phyloP scores from a whole-genome alignment of 2,329 filamentous ascomycete species.

The Pseudocercospora ulei region DNA sequence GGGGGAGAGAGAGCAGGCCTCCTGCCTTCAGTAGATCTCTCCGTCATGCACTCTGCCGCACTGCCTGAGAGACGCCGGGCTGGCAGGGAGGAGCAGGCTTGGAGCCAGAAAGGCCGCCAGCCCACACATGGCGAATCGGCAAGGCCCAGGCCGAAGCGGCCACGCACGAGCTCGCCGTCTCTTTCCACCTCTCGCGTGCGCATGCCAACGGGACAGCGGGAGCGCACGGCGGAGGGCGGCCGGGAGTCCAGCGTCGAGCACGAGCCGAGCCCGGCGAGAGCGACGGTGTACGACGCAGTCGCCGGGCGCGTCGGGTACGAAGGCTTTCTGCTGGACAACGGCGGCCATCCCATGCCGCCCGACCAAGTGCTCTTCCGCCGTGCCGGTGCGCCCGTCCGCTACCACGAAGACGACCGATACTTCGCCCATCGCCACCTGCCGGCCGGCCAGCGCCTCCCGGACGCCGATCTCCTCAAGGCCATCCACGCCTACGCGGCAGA shows the following conservation, averaged over 20 bases:
- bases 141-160: slow-evolving; percentile 10
- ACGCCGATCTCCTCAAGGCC: slow-evolving; percentile 59
- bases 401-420: slow-evolving; percentile 63
- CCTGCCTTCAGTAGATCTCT: no score
- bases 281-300: slow-evolving; percentile 61
- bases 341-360: slow-evolving; percentile 45
- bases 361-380: slow-evolving; percentile 63
- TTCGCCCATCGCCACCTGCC: slow-evolving; percentile 53
- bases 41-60: slow-evolving; percentile 1
- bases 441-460: slow-evolving; percentile 47
- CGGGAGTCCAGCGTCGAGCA: slow-evolving; percentile 1
- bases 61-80: slow-evolving; percentile 2
- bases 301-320: slow-evolving; percentile 46
- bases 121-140: slow-evolving; percentile 9
- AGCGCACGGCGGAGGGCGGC: not conserved
- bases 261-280: slow-evolving; percentile 11
- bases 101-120: slow-evolving; percentile 11
- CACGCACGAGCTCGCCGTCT: slow-evolving; percentile 2
- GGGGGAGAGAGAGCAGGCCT: no score
- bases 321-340: slow-evolving; percentile 38
- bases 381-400: slow-evolving; percentile 55
- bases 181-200: not conserved
- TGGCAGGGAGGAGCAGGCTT: not conserved
- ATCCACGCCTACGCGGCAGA: slow-evolving; percentile 59
- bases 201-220: not conserved